Conservation (phyloP, 495 filamentous ascomycete genomes). For the Aspergillus coremiiformis region DNA sequence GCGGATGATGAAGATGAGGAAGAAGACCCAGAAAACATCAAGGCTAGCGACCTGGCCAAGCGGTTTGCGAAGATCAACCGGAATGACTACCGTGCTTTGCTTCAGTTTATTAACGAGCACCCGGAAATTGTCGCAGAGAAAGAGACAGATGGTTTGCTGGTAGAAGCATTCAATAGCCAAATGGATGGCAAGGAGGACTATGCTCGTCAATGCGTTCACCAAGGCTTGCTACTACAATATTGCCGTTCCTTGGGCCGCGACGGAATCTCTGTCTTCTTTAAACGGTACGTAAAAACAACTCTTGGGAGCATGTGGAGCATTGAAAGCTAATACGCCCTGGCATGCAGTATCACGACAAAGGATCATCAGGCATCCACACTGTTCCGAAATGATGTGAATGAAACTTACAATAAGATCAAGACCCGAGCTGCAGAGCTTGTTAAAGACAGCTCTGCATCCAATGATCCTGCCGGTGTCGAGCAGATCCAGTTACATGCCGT, state of each 20-base stretch:
- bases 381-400: conserved; percentile 86
- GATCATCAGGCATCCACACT: conserved; percentile 87
- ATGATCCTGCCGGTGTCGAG: conserved; percentile 69
- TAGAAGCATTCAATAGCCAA: conserved; percentile 84
- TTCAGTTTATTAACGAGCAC: conserved; percentile 67
- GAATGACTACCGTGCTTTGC: conserved; percentile 63
- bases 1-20: conserved; percentile 52
- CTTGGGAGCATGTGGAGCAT: background rate
- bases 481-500: conserved; percentile 97
- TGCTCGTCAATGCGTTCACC: conserved; percentile 86
- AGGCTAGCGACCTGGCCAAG: conserved; percentile 66
- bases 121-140: conserved; percentile 73
- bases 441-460: conserved; percentile 55
- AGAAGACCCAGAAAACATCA: conserved; percentile 64
- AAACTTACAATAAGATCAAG: conserved; percentile 76
- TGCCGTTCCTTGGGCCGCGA: conserved; percentile 83
- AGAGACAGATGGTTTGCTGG: conserved; percentile 83
- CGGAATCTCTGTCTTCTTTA: conserved; percentile 90
- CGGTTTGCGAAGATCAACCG: conserved; percentile 71
- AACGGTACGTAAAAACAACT: conserved; percentile 44
- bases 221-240: conserved; percentile 87
- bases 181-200: conserved; percentile 66
- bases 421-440: conserved; percentile 69
- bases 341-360: conserved; percentile 71
- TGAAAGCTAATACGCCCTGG: conserved; percentile 9